Evolutionary conservation across 805 yeast species (phyloP), one percentile per base, ranked within the genome.

Genomic region (Saccharomycopsis fibuligera): DNA sequence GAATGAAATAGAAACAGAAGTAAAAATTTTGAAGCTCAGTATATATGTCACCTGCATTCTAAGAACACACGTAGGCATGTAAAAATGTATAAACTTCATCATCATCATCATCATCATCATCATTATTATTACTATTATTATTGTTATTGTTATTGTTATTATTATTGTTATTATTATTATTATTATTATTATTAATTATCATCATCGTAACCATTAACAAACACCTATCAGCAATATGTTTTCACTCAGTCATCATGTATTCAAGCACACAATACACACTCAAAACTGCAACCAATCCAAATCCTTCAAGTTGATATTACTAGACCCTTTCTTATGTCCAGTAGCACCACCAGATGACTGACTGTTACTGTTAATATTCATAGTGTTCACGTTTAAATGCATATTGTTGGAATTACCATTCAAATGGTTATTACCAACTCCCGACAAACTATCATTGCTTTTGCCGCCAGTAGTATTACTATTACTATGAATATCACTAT

Each of bases 211-310:
- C n/a, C n/a, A n/a, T n/a, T n/a, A n/a, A n/a, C n/a, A 29, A 8
- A 12, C 31, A 29, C 31, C 31, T 29, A 29, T 12, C 12, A 8
- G 8, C 31, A 29, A 29, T 12, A 29, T 29, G 31, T 12, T 12
- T 12, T 9, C 8, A 29, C 12, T 12, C 31, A 9, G 31, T 29
- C n/a, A n/a, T n/a, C n/a, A n/a, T n/a, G n/a, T n/a, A n/a, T n/a
- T n/a, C 39, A 17, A 12, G 39, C 10, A 16, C 16, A 25, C 5
- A 22, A n/a, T n/a, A n/a, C n/a, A n/a, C n/a, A n/a, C n/a, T 33
- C 29, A 47, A 35, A 47, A 47, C 23, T 47, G 45, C 33, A 49
- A 35, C 52, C 52, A 49, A 17, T 49, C 52, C 35, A 49, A 49
- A 17, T 49, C 52, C 36, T 49, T 49, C 25, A 41, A 22, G 31